phyloP scores from a whole-genome alignment of 495 filamentous ascomycete genomes.

The Rostrohypoxylon terebratum region DNA sequence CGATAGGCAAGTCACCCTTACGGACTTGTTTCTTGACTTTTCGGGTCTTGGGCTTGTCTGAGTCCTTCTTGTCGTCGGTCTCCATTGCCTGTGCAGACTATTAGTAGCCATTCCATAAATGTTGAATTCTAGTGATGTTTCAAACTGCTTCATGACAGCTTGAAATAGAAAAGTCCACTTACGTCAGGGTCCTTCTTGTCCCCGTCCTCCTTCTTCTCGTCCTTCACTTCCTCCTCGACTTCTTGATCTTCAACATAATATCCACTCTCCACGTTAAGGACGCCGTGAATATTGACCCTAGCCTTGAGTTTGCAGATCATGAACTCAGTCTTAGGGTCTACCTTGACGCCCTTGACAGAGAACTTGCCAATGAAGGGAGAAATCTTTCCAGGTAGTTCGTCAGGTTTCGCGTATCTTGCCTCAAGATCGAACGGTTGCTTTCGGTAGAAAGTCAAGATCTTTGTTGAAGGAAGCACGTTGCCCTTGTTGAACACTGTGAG shows the following conservation, averaged over 20 bases:
- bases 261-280: conserved; percentile 95
- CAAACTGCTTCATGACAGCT: background rate
- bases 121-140: background rate
- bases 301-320: conserved; percentile 99
- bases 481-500: conserved; percentile 97
- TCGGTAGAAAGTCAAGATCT: conserved; percentile 99
- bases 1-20: conserved; percentile 94
- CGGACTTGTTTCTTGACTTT: conserved; percentile 99
- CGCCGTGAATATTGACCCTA: conserved; percentile 93
- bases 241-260: conserved; percentile 99
- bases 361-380: conserved; percentile 97
- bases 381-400: conserved; percentile 88
- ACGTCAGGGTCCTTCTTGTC: conserved; percentile 80
- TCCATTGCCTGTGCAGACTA: conserved; percentile 82
- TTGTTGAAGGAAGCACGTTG: conserved; percentile 97
- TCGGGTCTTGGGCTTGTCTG: conserved; percentile 88
- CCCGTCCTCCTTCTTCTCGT: conserved; percentile 63
- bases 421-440: conserved; percentile 98
- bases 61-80: conserved; percentile 77
- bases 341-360: conserved; percentile 90
- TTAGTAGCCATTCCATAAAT: conserved; percentile 15
- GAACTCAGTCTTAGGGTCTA: conserved; percentile 88
- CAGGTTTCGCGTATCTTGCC: conserved; percentile 90
- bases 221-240: conserved; percentile 90
- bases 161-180: conserved; percentile 55